Percentiles rank a stretch among this genome's conserved stretches.
Conservation (phyloP, 73 alveolate genomes). For the Paramecium tetraurelia region DNA sequence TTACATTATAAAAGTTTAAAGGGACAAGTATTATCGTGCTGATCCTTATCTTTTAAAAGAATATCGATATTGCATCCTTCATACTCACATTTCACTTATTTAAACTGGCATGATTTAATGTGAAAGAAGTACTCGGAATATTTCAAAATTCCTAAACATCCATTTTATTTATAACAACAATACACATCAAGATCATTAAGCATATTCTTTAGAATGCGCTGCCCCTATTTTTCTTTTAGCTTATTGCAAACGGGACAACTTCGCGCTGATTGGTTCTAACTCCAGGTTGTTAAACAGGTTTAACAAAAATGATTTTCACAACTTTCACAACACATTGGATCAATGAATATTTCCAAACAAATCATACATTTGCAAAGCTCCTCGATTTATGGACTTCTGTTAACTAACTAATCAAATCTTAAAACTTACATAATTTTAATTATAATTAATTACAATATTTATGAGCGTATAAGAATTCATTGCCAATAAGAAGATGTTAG, state of each 20-base stretch:
- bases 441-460: neutral
- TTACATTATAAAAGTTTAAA: neutral
- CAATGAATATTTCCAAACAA: slow-evolving; percentile 38
- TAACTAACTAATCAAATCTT: neutral
- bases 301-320: slow-evolving; percentile 30
- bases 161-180: slow-evolving; percentile 9
- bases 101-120: neutral
- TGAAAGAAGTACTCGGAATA: slow-evolving; percentile 20
- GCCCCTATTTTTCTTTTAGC: neutral
- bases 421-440: slow-evolving; percentile 11
- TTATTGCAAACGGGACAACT: slow-evolving; percentile 41
- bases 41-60: neutral
- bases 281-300: slow-evolving; percentile 32
- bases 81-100: neutral
- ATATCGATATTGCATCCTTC: neutral
- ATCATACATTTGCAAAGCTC: slow-evolving; percentile 31
- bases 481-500: slow-evolving; percentile 41
- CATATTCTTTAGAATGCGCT: slow-evolving; percentile 12
- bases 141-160: neutral
- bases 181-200: slow-evolving; percentile 2
- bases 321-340: slow-evolving; percentile 40
- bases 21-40: neutral
- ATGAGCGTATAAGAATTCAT: slow-evolving; percentile 46
- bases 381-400: neutral
- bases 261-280: slow-evolving; percentile 12